A percentile compares a stretch with the other conserved stretches of the same genome.
These are phyloP conservation scores for Histomonas meleagridis DNA, from an alignment of 208 protist genomes.

Conservation along the genomic window DNA sequence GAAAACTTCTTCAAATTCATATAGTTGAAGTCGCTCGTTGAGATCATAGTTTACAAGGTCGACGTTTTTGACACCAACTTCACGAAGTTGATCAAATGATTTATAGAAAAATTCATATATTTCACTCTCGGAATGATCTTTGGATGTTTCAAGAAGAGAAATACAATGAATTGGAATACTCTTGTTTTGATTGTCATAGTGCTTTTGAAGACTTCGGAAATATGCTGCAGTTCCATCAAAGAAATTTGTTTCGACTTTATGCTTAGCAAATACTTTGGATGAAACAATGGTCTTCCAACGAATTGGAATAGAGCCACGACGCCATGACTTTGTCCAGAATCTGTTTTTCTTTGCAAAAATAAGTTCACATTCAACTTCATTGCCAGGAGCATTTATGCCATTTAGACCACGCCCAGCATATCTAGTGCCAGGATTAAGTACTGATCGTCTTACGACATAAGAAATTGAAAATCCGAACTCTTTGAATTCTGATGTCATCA, in stretches of 20 bases:
- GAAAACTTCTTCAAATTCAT: neutral
- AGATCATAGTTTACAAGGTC: neutral
- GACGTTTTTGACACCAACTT: neutral
- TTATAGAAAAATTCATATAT: neutral
- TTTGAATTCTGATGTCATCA: neutral
- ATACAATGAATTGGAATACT: neutral
- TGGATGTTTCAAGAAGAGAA: neutral
- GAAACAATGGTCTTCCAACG: neutral
- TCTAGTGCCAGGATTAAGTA: neutral
- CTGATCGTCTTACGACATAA: neutral
- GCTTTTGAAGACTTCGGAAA: neutral
- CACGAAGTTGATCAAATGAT: neutral
- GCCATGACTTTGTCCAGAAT: neutral
- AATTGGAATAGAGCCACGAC: neutral
- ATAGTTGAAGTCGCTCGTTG: neutral
- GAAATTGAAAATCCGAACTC: neutral
- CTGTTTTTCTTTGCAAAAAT: neutral
- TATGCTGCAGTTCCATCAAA: neutral
- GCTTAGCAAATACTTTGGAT: neutral
- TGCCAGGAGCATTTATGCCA: neutral
- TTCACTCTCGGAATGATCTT: neutral
- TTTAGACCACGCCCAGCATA: neutral
- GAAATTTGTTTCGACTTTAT: neutral
- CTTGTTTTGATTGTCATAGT: no score
- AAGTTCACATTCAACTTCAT: constrained; percentile 35